These are phyloP conservation scores for Escovopsis weberi DNA, from an alignment of 2,329 filamentous ascomycete genomes.

Conservation along the genomic window DNA sequence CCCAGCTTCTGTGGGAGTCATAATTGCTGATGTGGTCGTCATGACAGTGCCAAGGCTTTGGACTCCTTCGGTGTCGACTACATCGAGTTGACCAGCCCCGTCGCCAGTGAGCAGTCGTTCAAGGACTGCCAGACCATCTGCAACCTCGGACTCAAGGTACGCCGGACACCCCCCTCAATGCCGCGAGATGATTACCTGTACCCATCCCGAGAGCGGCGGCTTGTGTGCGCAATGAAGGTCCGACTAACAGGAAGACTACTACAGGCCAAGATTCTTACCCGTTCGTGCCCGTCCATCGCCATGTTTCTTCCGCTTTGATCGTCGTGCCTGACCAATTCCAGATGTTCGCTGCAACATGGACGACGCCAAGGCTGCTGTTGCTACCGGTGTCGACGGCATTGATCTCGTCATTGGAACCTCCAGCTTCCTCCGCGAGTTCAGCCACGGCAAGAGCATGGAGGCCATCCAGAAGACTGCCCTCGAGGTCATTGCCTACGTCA, in stretches of 20 bases:
- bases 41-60: conserved; percentile 8
- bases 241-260: not conserved
- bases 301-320: not conserved
- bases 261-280: conserved; percentile 20
- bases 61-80: conserved; percentile 40
- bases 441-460: conserved; percentile 79
- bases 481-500: conserved; percentile 75
- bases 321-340: conserved; percentile 1
- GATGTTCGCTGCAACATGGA: conserved; percentile 12
- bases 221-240: too few species aligned
- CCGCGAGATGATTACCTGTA: too few species aligned
- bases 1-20: not conserved
- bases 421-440: conserved; percentile 68
- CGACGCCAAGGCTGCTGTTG: conserved; percentile 53
- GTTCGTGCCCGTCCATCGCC: conserved; percentile 5
- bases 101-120: conserved; percentile 72
- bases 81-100: conserved; percentile 67
- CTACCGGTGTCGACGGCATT: conserved; percentile 67
- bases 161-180: conserved; percentile 3
- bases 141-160: conserved; percentile 79
- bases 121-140: conserved; percentile 82
- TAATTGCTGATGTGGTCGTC: not conserved
- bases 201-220: too few species aligned
- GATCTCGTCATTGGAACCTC: conserved; percentile 79
- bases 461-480: conserved; percentile 61